Evolutionary conservation across 192 early-diverging fungal species (phyloP).

Genomic region (Coemansia sp.): DNA sequence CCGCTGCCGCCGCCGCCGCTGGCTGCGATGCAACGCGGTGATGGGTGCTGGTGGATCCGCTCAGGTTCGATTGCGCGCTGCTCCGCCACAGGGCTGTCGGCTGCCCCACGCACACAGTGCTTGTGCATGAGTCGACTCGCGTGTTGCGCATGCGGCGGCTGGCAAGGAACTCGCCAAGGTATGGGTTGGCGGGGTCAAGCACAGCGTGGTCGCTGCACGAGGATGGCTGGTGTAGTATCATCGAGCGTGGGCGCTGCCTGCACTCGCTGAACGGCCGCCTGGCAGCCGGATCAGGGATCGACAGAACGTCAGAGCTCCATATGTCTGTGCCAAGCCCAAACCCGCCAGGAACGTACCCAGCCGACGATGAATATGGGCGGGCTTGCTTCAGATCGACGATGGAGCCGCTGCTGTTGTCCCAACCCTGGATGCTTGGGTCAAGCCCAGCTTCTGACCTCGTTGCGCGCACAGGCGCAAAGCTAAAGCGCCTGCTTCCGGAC

Average conservation of each 20-base stretch:
- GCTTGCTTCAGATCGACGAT: constrained; percentile 14
- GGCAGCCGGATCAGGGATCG: constrained; percentile 33
- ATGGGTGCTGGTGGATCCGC: background rate
- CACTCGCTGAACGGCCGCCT: constrained; percentile 2
- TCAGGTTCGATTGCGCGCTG: constrained; percentile 14
- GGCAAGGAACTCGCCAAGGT: constrained; percentile 44
- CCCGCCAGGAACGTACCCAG: constrained; percentile 11
- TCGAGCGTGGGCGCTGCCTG: constrained; percentile 38
- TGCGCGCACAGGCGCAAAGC: constrained; percentile 12
- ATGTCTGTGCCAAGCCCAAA: constrained; percentile 26
- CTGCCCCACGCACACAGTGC: constrained; percentile 14
- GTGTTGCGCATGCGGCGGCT: constrained; percentile 24
- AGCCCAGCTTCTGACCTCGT: constrained; percentile 12
- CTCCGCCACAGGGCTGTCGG: constrained; percentile 23
- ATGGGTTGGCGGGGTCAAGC: constrained; percentile 48
- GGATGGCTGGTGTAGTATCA: constrained; percentile 29
- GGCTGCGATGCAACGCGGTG: constrained; percentile 28
- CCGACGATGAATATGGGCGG: constrained; percentile 31
- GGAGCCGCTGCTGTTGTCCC: constrained; percentile 6
- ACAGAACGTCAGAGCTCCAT: constrained; percentile 45
- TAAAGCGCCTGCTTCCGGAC: constrained; percentile 9
- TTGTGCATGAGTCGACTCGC: constrained; percentile 16
- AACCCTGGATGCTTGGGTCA: background rate
- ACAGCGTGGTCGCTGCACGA: background rate
- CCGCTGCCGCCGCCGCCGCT: background rate